Conservation (phyloP, 129 eudicot species). For the Flaveria sonorensis region DNA sequence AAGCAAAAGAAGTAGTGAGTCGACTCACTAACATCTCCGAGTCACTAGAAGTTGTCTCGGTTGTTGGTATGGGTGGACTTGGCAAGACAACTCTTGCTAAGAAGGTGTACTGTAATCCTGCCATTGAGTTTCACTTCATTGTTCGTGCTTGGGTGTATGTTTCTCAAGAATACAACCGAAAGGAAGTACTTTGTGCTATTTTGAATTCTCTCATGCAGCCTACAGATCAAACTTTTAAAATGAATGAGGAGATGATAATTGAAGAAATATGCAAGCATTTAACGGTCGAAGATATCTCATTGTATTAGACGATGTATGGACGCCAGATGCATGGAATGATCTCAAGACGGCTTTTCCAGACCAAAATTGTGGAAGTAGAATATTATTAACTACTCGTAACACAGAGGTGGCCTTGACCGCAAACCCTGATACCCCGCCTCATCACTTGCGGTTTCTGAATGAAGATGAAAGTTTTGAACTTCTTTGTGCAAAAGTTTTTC, state of each 20-base stretch:
- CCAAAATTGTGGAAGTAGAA: constrained; percentile 38
- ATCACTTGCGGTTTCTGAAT: constrained; percentile 30
- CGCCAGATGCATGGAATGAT: constrained; percentile 46
- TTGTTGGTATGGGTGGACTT: constrained; percentile 64
- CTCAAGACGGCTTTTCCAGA: constrained; percentile 45
- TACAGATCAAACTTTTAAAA: constrained; percentile 31
- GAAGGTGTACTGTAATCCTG: constrained; percentile 46
- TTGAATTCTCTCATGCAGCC: constrained; percentile 24
- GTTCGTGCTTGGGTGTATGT: constrained; percentile 55
- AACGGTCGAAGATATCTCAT: constrained; percentile 43
- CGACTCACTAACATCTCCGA: constrained; percentile 43
- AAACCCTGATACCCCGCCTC: constrained; percentile 36
- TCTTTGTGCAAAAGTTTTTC: constrained; percentile 36
- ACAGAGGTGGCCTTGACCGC: constrained; percentile 42
- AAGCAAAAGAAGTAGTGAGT: constrained; percentile 40
- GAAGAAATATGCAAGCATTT: constrained; percentile 36
- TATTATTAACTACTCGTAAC: constrained; percentile 51
- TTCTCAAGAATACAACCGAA: constrained; percentile 48
- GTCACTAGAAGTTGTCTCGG: constrained; percentile 44
- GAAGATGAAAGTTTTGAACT: constrained; percentile 45
- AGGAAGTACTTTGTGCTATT: constrained; percentile 43
- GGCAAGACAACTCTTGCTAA: constrained; percentile 61
- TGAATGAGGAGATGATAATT: constrained; percentile 43
- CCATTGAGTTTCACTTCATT: constrained; percentile 40
- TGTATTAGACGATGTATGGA: constrained; percentile 66